phyloP scores from a whole-genome alignment of 768 basidiomycete genomes.

The Lactifluus echinatus region DNA sequence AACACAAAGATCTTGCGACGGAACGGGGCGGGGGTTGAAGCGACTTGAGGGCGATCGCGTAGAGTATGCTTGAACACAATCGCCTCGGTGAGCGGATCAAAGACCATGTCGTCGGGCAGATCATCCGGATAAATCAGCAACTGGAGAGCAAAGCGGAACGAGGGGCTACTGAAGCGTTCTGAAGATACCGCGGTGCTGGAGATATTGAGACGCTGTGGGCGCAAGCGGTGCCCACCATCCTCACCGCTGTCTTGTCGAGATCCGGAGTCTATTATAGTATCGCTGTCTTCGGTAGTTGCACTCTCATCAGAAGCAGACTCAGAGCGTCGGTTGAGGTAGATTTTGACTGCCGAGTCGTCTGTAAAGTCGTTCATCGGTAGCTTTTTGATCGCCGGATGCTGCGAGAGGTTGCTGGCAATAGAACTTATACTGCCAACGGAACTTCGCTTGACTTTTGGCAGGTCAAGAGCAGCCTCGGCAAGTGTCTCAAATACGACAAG shows the following conservation, averaged over 20 bases:
- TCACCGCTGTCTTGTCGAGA: slow-evolving; percentile 28
- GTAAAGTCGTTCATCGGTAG: slow-evolving; percentile 96
- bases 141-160: slow-evolving; percentile 78
- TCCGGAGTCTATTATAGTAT: slow-evolving; percentile 34
- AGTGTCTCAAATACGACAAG: slow-evolving; percentile 85
- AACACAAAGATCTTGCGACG: slow-evolving; percentile 83
- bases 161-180: slow-evolving; percentile 76
- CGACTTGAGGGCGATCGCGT: slow-evolving; percentile 41
- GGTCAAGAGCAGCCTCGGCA: slow-evolving; percentile 68
- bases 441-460: slow-evolving; percentile 86
- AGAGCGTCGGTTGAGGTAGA: slow-evolving; percentile 74
- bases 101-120: slow-evolving; percentile 89
- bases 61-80: slow-evolving; percentile 82
- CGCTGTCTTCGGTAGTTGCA: slow-evolving; percentile 33
- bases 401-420: slow-evolving; percentile 83
- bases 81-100: slow-evolving; percentile 88
- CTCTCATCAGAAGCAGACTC: slow-evolving; percentile 33
- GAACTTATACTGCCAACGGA: slow-evolving; percentile 92
- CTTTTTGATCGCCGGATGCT: slow-evolving; percentile 93
- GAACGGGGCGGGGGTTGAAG: slow-evolving; percentile 39
- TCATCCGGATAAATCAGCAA: slow-evolving; percentile 83
- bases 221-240: slow-evolving; percentile 22
- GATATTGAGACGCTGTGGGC: slow-evolving; percentile 37
- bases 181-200: slow-evolving; percentile 38
- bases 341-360: slow-evolving; percentile 94